A percentile compares a stretch with the other conserved stretches of the same genome.
Evolutionary conservation across 2,329 filamentous ascomycete genomes (phyloP).

Genomic region (Cladosporium austrohemisphaericum): DNA sequence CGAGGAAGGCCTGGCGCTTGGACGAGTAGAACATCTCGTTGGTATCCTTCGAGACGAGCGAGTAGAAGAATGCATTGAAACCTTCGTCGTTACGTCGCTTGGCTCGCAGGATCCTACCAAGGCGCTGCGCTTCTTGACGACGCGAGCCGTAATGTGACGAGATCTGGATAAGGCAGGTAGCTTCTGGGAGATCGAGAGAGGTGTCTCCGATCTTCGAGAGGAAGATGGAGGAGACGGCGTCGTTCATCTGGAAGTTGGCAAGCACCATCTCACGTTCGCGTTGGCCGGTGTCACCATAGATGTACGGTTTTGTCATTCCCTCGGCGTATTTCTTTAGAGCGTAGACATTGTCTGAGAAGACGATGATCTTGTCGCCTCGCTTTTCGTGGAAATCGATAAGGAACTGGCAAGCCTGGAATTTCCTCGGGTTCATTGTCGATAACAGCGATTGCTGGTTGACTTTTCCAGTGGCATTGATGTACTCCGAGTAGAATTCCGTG

Average conservation of each 20-base stretch:
- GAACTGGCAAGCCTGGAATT: constrained; percentile 96
- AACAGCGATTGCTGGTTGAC: constrained; percentile 65
- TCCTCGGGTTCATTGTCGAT: constrained; percentile 96
- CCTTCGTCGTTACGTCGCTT: constrained; percentile 96
- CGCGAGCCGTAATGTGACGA: constrained; percentile 96
- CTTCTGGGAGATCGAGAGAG: constrained; percentile 93
- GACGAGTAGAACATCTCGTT: constrained; percentile 98
- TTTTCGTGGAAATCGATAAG: constrained; percentile 97
- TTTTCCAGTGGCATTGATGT: constrained; percentile 62
- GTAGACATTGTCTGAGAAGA: constrained; percentile 97
- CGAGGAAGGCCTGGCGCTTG: constrained; percentile 92
- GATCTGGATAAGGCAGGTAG: constrained; percentile 94
- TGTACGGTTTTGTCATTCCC: constrained; percentile 81
- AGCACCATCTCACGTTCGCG: constrained; percentile 80
- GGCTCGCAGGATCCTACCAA: constrained; percentile 88
- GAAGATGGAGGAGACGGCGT: constrained; percentile 86
- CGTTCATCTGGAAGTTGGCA: constrained; percentile 93
- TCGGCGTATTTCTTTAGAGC: constrained; percentile 81
- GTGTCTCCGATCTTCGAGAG: constrained; percentile 97
- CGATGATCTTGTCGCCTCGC: constrained; percentile 94
- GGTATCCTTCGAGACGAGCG: constrained; percentile 93
- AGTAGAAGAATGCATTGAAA: constrained; percentile 99
- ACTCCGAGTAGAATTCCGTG: constrained; percentile 94
- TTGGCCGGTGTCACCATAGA: constrained; percentile 85
- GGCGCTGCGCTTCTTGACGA: constrained; percentile 89